Evolutionary conservation across 768 basidiomycete species (phyloP), one percentile per base, ranked within the genome.

Genomic region (Amyloporia xantha): DNA sequence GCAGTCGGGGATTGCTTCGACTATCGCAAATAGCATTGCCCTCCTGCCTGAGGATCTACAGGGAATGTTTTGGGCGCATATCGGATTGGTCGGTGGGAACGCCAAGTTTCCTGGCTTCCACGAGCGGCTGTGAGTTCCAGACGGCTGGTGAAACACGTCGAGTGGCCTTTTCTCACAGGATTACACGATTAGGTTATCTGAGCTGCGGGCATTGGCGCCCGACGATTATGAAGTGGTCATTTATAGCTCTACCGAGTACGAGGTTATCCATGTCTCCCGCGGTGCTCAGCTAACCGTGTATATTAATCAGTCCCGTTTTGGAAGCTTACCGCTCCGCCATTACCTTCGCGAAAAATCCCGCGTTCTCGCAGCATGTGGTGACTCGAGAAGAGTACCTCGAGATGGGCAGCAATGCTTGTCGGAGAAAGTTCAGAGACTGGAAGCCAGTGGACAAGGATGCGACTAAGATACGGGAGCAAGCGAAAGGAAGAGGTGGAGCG

Each of bases 31-130:
- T 47, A 85, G 85, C 49, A 91, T 98, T 59, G 72, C 77, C 0
- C 66, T 77, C 25, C 78, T 97, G 51, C 90, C 91, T 0, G 70
- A 75, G 44, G 91, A 94, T 58, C 58, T 94, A 21, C 89, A 84
- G 56, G 93, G 91, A 27, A 81, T 98, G 85, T 96, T 92, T 66
- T 98, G 92, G 92, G 81, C 82, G 27, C 91, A 97, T 64, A 92
- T 98, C 52, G 88, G 87, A 11, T 68, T 95, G 54, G 79, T 92
- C 59, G 94, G 94, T 42, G 94, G 94, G 12, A 86, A 78, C 64
- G 79, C 81, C 13, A 78, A 78, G 57, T 81, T 93, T 55, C 72
- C 80, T 37, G 87, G 85, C 5, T 85, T 97, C 57, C 74, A 76
- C 19, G 67, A 74, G 44, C 70, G 94, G 68, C 66, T 97, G 93